Base-by-base conservation (phyloP, 176 grass and related monocot genomes). In the Stipa capillata region DNA sequence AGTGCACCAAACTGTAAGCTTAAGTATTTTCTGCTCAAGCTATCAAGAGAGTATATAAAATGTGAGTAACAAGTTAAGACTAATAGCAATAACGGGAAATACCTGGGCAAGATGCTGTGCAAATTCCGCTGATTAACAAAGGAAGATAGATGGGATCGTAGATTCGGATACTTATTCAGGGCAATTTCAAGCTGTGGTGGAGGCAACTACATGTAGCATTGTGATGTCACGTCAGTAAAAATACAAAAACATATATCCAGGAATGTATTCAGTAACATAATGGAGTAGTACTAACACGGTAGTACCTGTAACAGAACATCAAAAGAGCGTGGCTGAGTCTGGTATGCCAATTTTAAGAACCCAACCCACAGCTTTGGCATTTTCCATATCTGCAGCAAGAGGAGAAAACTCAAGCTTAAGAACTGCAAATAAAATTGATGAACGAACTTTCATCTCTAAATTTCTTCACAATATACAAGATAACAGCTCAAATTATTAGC, bases 281-380 rank as follows among this genome's bases (percentile, higher is more conserved):
- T 57, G 75, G 57, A 33, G 3, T 48, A 70, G 43, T 47, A 32
- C 27, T 70, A 70, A 31, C n/a, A n/a, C n/a, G n/a, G n/a, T 17
- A 64, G 50, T 77, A 99, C 97, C 92, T 99, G 86, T 74, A 99
- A 70, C 58, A 99, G 83, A 58, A 92, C 88, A 82, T 92, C 87
- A 86, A 99, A 96, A 44, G 97, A 99, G 64, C 60, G 92, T 50
- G 97, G 97, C 29, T 95, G 92, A 36, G 92, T 99, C 60, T 99
- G 97, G 55, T 79, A 91, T 65, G 85, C 88, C 84, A 89, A 84
- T 85, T 99, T 99, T 70, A 99, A 84, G 85, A 99, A 99, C 25
- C 97, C 97, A 81, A 83, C 84, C 90, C 93, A 99, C 23, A 99
- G 87, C 76, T 99, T 96, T 43, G 92, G 92, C 92, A 91, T 91